These are phyloP conservation scores for Theileria luwenshuni DNA, from an alignment of 169 alveolate genomes.

Conservation along the genomic window DNA sequence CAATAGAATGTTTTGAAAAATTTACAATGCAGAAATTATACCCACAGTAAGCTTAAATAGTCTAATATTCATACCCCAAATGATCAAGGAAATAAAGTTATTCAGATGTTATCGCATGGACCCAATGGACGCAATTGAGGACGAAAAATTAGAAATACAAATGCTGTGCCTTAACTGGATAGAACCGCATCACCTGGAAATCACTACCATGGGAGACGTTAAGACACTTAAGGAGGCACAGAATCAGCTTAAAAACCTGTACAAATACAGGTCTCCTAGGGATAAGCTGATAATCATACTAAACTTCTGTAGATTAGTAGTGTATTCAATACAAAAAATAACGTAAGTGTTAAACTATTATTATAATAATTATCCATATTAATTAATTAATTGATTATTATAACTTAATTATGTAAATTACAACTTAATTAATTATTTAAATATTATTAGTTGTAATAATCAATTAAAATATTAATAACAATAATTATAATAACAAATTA, in stretches of 20 bases:
- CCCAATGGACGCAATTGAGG: slow-evolving; percentile 70
- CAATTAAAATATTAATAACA: too few species aligned
- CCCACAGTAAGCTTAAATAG: slow-evolving; percentile 25
- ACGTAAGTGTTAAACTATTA: slow-evolving; percentile 40
- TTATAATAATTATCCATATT: too few species aligned
- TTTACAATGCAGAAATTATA: slow-evolving; percentile 65
- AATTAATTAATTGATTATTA: too few species aligned
- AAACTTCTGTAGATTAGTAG: slow-evolving; percentile 74
- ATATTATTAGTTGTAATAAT: slow-evolving; percentile 1
- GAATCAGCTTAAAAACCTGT: slow-evolving; percentile 42
- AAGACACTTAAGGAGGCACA: slow-evolving; percentile 42
- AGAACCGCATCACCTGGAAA: slow-evolving; percentile 70
- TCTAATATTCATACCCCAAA: neutral
- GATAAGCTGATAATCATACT: slow-evolving; percentile 75
- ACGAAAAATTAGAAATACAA: slow-evolving; percentile 69
- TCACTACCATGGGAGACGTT: slow-evolving; percentile 28
- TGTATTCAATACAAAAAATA: slow-evolving; percentile 61
- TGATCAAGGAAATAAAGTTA: neutral
- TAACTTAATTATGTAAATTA: too few species aligned
- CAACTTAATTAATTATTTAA: neutral
- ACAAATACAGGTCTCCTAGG: slow-evolving; percentile 70
- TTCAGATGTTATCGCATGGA: slow-evolving; percentile 69
- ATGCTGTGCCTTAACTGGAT: slow-evolving; percentile 74
- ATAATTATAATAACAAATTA: too few species aligned
- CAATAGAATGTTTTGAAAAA: slow-evolving; percentile 60